Percentiles rank a stretch among this genome's conserved stretches.
These are phyloP conservation scores for Olyra latifolia DNA, from an alignment of 176 grass and related monocot genomes.

Conservation along the genomic window DNA sequence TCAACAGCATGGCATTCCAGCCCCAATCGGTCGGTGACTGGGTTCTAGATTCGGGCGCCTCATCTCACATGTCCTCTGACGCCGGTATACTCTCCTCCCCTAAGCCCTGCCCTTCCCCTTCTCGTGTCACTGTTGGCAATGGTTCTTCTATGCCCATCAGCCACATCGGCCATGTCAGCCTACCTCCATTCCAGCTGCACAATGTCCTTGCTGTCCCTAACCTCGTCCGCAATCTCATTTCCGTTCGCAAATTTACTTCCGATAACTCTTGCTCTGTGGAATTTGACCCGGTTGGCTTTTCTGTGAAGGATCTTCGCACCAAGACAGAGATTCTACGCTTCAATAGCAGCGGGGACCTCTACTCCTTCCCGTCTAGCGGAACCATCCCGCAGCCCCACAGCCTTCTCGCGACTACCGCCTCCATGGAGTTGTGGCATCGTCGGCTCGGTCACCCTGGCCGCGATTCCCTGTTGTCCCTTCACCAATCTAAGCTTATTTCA, in stretches of 20 bases:
- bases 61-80: neutral
- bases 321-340: too few species aligned
- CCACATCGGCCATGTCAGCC: neutral
- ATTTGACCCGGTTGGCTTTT: too few species aligned
- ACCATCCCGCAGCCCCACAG: neutral
- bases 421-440: neutral
- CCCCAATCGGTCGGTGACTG: neutral
- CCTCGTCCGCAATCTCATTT: too few species aligned
- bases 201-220: too few species aligned
- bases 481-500: neutral
- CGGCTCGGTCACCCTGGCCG: neutral
- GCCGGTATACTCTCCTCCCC: neutral
- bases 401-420: neutral
- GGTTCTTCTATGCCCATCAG: neutral
- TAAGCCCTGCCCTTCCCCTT: neutral
- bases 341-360: neutral
- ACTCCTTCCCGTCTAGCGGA: neutral
- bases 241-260: too few species aligned
- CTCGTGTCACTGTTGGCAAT: neutral
- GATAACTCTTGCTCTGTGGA: too few species aligned
- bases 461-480: neutral
- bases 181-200: neutral
- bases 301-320: too few species aligned
- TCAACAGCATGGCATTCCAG: too few species aligned
- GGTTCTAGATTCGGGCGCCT: neutral